Evolutionary conservation across 1,284 basidiomycete species (phyloP).

Genomic region (Heliocybe sulcata): DNA sequence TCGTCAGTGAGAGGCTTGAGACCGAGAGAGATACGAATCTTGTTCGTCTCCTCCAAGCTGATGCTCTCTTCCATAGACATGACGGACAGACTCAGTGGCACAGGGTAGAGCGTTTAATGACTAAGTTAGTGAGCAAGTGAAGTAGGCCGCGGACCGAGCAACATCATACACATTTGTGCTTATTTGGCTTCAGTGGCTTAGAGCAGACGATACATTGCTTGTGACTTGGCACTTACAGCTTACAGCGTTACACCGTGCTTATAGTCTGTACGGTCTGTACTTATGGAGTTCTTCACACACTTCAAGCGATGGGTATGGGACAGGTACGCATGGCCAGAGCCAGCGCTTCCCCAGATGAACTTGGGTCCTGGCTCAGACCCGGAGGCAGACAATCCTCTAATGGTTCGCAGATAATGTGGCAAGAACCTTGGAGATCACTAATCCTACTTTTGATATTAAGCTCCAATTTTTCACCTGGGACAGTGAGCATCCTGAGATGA

Average conservation of each 20-base stretch:
- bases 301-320: neutral
- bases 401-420: conserved; percentile 11
- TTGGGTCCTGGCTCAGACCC: conserved; percentile 11
- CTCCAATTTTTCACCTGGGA: conserved; percentile 86
- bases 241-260: too few species aligned
- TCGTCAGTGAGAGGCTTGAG: conserved; percentile 90
- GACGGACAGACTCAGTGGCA: conserved; percentile 10
- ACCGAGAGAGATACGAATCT: conserved; percentile 90
- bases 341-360: conserved; percentile 10
- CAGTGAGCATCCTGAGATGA: conserved; percentile 44
- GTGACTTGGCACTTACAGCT: too few species aligned
- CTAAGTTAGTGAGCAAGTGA: too few species aligned
- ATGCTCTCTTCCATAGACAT: conserved; percentile 84
- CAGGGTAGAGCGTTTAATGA: too few species aligned
- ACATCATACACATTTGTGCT: too few species aligned
- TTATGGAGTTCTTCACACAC: neutral
- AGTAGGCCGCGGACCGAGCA: too few species aligned
- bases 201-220: too few species aligned
- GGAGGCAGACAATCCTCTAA: conserved; percentile 8
- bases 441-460: conserved; percentile 28
- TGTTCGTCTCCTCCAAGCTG: conserved; percentile 96
- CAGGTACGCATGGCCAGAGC: neutral
- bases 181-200: too few species aligned
- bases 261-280: too few species aligned
- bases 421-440: conserved; percentile 8